Percentiles rank a stretch among this genome's conserved stretches.
phyloP scores from a whole-genome alignment of 208 protist species.

The Balamuthia mandrillaris region DNA sequence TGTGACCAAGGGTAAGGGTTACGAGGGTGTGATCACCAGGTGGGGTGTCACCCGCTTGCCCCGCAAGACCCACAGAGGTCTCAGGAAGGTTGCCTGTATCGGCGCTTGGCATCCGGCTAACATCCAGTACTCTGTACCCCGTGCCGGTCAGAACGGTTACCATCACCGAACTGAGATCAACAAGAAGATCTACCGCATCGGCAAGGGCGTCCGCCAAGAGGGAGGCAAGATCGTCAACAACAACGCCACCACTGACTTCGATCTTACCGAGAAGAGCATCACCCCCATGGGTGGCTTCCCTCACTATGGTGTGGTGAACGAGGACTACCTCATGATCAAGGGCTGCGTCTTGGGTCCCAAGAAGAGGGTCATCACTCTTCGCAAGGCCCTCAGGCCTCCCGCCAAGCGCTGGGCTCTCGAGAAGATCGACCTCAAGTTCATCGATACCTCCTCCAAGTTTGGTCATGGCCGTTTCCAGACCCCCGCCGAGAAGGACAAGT shows the following conservation, averaged over 20 bases:
- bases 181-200: constrained; percentile 99
- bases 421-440: constrained; percentile 96
- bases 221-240: constrained; percentile 49
- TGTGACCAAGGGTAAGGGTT: constrained; percentile 97
- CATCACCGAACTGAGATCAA: constrained; percentile 97
- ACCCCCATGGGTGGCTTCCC: constrained; percentile 99
- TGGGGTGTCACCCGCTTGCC: constrained; percentile 94
- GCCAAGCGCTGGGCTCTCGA: constrained; percentile 82
- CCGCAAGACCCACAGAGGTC: constrained; percentile 98
- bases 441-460: constrained; percentile 98
- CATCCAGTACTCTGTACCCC: constrained; percentile 93
- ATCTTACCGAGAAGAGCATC: constrained; percentile 98
- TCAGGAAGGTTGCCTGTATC: constrained; percentile 99
- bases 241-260: constrained; percentile 91
- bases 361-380: constrained; percentile 96
- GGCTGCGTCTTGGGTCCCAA: constrained; percentile 83
- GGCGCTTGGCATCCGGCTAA: constrained; percentile 97
- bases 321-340: constrained; percentile 98
- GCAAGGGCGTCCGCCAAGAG: constrained; percentile 51
- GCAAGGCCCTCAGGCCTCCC: constrained; percentile 89
- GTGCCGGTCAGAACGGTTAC: constrained; percentile 98
- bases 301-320: constrained; percentile 94
- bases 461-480: constrained; percentile 99
- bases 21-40: constrained; percentile 94
- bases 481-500: constrained; percentile 92